Evolutionary conservation across 768 basidiomycete species (phyloP).

Genomic region (Boletus reticuloceps): DNA sequence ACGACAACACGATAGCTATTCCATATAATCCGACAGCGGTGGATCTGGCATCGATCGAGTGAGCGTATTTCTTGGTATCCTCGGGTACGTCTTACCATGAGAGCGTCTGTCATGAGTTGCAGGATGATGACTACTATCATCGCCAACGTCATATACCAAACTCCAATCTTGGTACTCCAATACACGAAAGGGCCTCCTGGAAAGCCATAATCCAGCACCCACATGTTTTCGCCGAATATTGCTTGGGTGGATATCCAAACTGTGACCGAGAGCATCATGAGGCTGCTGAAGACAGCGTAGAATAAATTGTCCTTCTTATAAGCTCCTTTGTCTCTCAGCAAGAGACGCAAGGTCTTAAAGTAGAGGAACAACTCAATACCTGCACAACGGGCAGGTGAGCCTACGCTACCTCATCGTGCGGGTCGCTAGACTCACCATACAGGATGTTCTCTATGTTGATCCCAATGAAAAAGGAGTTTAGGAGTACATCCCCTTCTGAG

Average conservation of each 20-base stretch:
- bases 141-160: constrained; percentile 28
- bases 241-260: constrained; percentile 24
- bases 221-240: constrained; percentile 33
- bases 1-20: neutral
- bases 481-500: neutral
- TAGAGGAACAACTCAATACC: constrained; percentile 26
- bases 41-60: constrained; percentile 28
- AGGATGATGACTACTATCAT: neutral
- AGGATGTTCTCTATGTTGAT: constrained; percentile 19
- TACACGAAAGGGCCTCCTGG: constrained; percentile 37
- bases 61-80: neutral
- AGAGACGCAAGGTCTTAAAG: constrained; percentile 17
- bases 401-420: neutral
- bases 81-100: constrained; percentile 9
- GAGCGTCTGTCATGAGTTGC: constrained; percentile 13
- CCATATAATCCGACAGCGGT: neutral
- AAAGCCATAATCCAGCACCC: constrained; percentile 33
- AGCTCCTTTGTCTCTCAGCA: constrained; percentile 5
- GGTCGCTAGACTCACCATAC: constrained; percentile 15
- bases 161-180: constrained; percentile 20
- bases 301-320: constrained; percentile 8
- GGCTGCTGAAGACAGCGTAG: constrained; percentile 23
- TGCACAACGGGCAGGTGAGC: neutral
- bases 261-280: constrained; percentile 29
- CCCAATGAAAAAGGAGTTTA: constrained; percentile 13